These are phyloP conservation scores for Scutellaria galericulata DNA, from an alignment of 257 asterid genomes.

Conservation along the genomic window DNA sequence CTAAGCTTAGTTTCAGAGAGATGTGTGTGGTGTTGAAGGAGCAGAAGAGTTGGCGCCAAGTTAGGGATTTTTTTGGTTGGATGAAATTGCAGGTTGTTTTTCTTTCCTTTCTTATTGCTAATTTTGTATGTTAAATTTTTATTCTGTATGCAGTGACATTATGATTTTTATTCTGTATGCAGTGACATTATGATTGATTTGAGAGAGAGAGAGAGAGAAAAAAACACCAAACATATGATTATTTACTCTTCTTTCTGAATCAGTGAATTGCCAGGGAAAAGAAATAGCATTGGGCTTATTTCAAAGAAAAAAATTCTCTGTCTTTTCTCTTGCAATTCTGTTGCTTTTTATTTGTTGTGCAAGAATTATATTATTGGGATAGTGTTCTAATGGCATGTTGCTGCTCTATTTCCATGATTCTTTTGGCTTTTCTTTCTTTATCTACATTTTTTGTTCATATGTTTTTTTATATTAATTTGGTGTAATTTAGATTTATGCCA, in stretches of 20 bases:
- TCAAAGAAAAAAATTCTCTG: background rate
- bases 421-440: constrained; percentile 2
- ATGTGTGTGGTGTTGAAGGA: constrained; percentile 96
- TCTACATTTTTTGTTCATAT: constrained; percentile 26
- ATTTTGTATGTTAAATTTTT: background rate
- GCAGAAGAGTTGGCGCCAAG: constrained; percentile 92
- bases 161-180: background rate
- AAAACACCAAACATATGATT: constrained; percentile 14
- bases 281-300: background rate
- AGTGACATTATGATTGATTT: background rate
- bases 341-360: background rate
- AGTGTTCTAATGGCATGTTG: background rate
- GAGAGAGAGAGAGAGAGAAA: background rate
- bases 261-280: constrained; percentile 3
- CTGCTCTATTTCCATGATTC: constrained; percentile 8
- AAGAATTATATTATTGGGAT: background rate
- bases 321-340: background rate
- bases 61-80: constrained; percentile 87
- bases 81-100: constrained; percentile 87
- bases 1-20: constrained; percentile 85
- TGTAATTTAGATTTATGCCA: constrained; percentile 77
- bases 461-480: constrained; percentile 52
- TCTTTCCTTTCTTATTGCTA: background rate
- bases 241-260: constrained; percentile 11
- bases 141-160: background rate